phyloP scores from a whole-genome alignment of 1,139 yeast genomes.

The Debaryomyces subglobosus region DNA sequence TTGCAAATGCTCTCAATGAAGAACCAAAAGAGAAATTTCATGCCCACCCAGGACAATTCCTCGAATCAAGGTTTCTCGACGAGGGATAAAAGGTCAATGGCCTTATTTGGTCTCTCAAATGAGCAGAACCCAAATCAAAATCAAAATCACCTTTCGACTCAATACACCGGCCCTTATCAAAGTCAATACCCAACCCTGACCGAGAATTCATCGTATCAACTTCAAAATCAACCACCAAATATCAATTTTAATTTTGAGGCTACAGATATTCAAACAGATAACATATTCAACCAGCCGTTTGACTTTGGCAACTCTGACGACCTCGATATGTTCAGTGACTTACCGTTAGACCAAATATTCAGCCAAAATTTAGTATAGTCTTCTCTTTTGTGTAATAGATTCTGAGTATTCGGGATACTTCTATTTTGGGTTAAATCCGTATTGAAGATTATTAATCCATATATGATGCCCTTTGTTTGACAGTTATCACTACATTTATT shows the following conservation, averaged over 20 bases:
- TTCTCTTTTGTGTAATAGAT: neutral
- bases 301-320: neutral
- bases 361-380: constrained; percentile 1
- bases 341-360: constrained; percentile 20
- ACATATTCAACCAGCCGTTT: neutral
- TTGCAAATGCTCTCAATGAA: constrained; percentile 37
- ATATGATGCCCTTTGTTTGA: neutral
- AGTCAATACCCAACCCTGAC: neutral
- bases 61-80: neutral
- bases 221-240: neutral
- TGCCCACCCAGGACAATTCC: neutral
- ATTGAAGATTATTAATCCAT: neutral
- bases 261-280: neutral
- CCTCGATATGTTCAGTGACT: constrained; percentile 16
- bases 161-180: neutral
- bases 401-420: neutral
- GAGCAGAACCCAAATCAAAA: neutral
- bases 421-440: neutral
- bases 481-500: neutral
- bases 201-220: neutral
- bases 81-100: neutral
- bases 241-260: neutral
- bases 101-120: neutral
- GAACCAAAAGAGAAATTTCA: neutral
- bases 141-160: neutral